phyloP scores from a whole-genome alignment of 805 yeast species.

The Naumovozyma dairenensis region DNA sequence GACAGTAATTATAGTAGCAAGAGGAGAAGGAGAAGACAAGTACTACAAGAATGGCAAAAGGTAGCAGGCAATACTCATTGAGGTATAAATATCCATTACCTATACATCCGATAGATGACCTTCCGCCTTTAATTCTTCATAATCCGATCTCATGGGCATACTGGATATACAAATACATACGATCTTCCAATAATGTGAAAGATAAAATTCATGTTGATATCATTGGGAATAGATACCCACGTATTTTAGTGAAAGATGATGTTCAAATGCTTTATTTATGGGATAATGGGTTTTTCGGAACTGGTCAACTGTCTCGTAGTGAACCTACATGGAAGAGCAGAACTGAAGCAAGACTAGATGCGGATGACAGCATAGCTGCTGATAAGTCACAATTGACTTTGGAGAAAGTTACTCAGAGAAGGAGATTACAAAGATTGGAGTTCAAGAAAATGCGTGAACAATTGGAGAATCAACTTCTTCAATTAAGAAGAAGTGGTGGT shows the following conservation, averaged over 20 bases:
- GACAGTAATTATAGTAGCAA: too few relatives aligned
- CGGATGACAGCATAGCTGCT: conserved; percentile 23
- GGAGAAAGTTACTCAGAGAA: conserved; percentile 67
- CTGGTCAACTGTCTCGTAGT: conserved; percentile 78
- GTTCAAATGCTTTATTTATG: conserved; percentile 52
- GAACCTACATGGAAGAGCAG: conserved; percentile 88
- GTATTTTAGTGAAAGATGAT: conserved; percentile 30
- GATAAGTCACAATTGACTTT: conserved; percentile 29
- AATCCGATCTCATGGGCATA: conserved; percentile 59
- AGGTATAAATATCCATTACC: conserved; percentile 51
- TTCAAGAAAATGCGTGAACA: conserved; percentile 63
- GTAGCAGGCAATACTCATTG: too few relatives aligned
- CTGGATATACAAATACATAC: conserved; percentile 32
- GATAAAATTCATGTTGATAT: conserved; percentile 22
- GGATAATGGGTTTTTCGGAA: conserved; percentile 87
- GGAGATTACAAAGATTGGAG: conserved; percentile 62
- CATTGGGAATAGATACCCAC: conserved; percentile 27
- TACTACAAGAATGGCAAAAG: conserved; percentile 27
- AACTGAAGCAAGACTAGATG: conserved; percentile 44
- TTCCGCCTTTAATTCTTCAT: conserved; percentile 49
- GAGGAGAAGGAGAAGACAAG: neutral
- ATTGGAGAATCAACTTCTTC: conserved; percentile 42
- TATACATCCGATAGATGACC: conserved; percentile 33
- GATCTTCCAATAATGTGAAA: conserved; percentile 11
- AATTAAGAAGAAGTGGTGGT: conserved; percentile 31